These are phyloP conservation scores for Hymenoscyphus fraxineus DNA, from an alignment of 2,329 filamentous ascomycete genomes.

Conservation along the genomic window DNA sequence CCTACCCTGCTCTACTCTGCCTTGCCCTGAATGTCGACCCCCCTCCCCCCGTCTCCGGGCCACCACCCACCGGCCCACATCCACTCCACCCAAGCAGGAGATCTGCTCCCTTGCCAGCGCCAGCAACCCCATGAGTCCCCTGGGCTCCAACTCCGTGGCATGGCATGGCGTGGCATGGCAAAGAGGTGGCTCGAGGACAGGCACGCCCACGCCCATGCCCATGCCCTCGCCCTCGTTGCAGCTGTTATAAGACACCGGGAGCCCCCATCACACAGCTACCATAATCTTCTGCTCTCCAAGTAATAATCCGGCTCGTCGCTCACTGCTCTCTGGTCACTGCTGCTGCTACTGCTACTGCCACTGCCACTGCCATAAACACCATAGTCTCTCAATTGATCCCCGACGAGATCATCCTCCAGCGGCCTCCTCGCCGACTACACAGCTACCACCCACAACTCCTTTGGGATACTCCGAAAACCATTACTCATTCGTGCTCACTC, in stretches of 20 bases:
- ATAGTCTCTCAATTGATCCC: no score
- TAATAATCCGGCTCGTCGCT: conserved; percentile 13
- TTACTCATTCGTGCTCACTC: conserved; percentile 11
- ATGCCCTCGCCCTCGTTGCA: conserved; percentile 16
- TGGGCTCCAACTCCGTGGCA: conserved; percentile 1
- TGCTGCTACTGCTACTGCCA: no score
- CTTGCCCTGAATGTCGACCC: not conserved
- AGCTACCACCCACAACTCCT: not conserved
- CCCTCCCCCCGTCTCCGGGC: conserved; percentile 18
- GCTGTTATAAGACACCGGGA: conserved; percentile 32
- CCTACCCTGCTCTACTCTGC: not conserved
- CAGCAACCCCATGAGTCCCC: not conserved
- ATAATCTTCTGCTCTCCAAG: conserved; percentile 17
- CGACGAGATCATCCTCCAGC: not conserved
- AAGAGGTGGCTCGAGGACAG: conserved; percentile 2
- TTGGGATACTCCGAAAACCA: not conserved
- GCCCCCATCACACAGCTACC: conserved; percentile 27
- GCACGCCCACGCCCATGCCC: conserved; percentile 23
- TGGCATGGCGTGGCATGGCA: conserved; percentile 2
- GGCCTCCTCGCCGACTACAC: not conserved
- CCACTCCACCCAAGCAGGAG: conserved; percentile 19
- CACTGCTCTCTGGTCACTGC: conserved; percentile 6
- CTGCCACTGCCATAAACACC: no score
- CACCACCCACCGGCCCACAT: conserved; percentile 16
- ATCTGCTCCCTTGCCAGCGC: conserved; percentile 27